Evolutionary conservation across 2,329 filamentous ascomycete species (phyloP), one percentile per base, ranked within the genome.

Genomic region (Albophoma yamanashiensis): DNA sequence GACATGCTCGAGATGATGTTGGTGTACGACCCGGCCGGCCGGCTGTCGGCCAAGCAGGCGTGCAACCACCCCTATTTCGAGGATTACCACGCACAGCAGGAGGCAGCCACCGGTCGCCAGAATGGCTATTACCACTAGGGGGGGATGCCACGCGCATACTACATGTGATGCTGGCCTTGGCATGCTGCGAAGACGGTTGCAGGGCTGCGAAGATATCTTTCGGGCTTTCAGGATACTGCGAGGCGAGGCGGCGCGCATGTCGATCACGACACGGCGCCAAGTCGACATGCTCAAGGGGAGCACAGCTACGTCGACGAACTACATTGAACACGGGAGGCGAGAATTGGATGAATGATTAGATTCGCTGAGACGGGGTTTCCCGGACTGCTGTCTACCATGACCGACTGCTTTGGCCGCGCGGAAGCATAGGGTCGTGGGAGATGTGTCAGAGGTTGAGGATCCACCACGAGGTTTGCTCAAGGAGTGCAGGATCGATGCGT

Each of bases 21-120:
- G 50, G 87, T 92, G 60, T 96, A 93, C 70, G 92, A 96, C 71
- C 92, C 92, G 2, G 90, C 91, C 27, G 86, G 87, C 58, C 88
- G 92, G 64, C 90, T 96, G 67, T 95, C 90, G 8, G 92, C 92
- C 58, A 96, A 96, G 79, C 89, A 91, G 72, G 87, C 91, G 15
- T 90, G 89, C 71, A 81, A 86, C 67, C 92, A 96, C 71, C 87
- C 89, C 11, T 96, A 96, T 78, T 96, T 96, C 64, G 76, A 79
- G 60, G 73, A 75, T 34, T 75, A 71, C 62, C 57, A 69, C 14
- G 65, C 66, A 39, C 67, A 73, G 56, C 68, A 70, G 25, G 67
- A 71, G 55, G 63, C 62, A 52, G 63, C 66, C 50, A 64, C 62
- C 58, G 67, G 65, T 59, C 69, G 70, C 58, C 60, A 64, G 60